Conservation (phyloP, 306 rosid species). For the Vigna trinervia region DNA sequence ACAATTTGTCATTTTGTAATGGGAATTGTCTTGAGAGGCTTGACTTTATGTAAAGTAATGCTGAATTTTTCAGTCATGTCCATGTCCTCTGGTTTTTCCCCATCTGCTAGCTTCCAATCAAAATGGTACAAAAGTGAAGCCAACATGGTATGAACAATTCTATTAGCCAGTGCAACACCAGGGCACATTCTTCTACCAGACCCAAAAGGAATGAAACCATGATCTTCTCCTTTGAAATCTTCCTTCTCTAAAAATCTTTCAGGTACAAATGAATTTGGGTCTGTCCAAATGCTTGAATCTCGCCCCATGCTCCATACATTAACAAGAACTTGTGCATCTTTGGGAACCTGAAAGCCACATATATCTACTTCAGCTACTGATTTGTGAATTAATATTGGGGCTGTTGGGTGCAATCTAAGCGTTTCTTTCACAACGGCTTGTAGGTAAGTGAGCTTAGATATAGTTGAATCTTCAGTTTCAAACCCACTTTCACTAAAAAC, state of each 20-base stretch:
- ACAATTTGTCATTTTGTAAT: background rate
- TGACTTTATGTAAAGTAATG: slow-evolving; percentile 37
- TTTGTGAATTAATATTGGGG: slow-evolving; percentile 42
- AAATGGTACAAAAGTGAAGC: slow-evolving; percentile 21
- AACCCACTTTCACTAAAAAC: background rate
- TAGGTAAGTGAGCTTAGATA: slow-evolving; percentile 43
- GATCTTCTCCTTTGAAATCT: slow-evolving; percentile 35
- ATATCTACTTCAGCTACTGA: slow-evolving; percentile 17
- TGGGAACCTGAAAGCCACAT: slow-evolving; percentile 34
- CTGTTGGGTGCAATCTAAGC: slow-evolving; percentile 47
- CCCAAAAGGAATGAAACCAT: slow-evolving; percentile 48
- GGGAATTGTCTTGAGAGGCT: slow-evolving; percentile 35
- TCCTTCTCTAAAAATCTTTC: slow-evolving; percentile 42
- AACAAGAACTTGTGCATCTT: slow-evolving; percentile 30
- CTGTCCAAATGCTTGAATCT: slow-evolving; percentile 31
- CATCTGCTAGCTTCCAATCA: slow-evolving; percentile 42
- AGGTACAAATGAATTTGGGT: slow-evolving; percentile 41
- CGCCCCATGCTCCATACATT: slow-evolving; percentile 47
- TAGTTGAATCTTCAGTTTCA: slow-evolving; percentile 12
- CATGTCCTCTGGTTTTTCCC: slow-evolving; percentile 15
- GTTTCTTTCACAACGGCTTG: slow-evolving; percentile 46
- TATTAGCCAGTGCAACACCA: slow-evolving; percentile 16
- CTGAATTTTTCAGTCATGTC: slow-evolving; percentile 40
- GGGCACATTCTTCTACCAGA: slow-evolving; percentile 54
- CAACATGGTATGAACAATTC: slow-evolving; percentile 11